A percentile compares a stretch with the other conserved stretches of the same genome.
Evolutionary conservation across 768 basidiomycete genomes (phyloP).

Genomic region (Suillus subluteus): DNA sequence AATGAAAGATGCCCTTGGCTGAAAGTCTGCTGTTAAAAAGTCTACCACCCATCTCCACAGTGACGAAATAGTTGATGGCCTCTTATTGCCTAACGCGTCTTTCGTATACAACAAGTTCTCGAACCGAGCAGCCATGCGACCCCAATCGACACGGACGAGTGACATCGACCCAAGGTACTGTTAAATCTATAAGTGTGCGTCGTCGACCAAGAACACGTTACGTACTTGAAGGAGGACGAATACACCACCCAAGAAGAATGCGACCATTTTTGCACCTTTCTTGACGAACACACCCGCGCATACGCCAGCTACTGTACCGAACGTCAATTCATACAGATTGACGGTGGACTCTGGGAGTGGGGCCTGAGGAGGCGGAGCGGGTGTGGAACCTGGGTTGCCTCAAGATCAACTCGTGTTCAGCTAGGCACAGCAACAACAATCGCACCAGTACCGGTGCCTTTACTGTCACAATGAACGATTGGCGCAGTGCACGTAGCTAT

Average conservation of each 20-base stretch:
- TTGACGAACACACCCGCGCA: conserved; percentile 94
- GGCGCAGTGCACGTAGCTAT: conserved; percentile 40
- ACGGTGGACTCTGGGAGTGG: conserved; percentile 74
- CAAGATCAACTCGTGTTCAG: conserved; percentile 12
- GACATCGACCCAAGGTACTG: conserved; percentile 82
- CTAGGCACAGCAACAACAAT: conserved; percentile 10
- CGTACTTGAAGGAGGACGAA: conserved; percentile 90
- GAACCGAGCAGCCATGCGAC: conserved; percentile 62
- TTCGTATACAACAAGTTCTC: conserved; percentile 72
- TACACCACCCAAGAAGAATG: conserved; percentile 86
- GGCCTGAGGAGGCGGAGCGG: conserved; percentile 18
- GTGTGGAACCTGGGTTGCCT: conserved; percentile 15
- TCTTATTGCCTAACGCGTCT: conserved; percentile 55
- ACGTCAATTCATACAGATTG: conserved; percentile 80
- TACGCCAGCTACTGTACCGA: conserved; percentile 87
- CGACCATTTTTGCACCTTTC: conserved; percentile 85
- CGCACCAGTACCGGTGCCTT: conserved; percentile 17
- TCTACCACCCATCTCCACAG: conserved; percentile 71
- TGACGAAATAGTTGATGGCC: conserved; percentile 65
- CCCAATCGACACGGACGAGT: conserved; percentile 83
- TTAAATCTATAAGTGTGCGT: background rate
- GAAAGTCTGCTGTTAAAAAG: conserved; percentile 93
- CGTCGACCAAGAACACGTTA: background rate
- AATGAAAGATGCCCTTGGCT: conserved; percentile 85
- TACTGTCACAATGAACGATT: conserved; percentile 58